Evolutionary conservation across 345 rosid genomes (phyloP).

Genomic region (Erodium maritimum): DNA sequence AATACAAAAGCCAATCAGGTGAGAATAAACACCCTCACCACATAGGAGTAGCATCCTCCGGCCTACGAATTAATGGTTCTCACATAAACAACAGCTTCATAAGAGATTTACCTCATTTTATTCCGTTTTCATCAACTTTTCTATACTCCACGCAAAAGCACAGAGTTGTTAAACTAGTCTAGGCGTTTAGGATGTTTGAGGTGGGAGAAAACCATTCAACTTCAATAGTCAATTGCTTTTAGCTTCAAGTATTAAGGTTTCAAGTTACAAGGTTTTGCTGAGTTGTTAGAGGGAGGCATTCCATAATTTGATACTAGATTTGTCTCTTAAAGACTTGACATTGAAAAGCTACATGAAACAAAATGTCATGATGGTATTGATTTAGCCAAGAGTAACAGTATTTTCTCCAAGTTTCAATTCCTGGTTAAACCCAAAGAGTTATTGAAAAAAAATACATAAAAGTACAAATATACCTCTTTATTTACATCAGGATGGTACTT

Average conservation of each 20-base stretch:
- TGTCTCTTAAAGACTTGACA: neutral
- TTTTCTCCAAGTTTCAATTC: neutral
- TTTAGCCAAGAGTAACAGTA: neutral
- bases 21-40: neutral
- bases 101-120: neutral
- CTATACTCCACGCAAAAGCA: neutral
- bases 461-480: conserved; percentile 43
- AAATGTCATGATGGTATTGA: neutral
- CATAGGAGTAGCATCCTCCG: neutral
- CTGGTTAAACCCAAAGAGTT: neutral
- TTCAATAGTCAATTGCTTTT: neutral
- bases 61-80: neutral
- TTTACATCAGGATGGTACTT: conserved; percentile 94
- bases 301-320: neutral
- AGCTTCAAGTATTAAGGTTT: neutral
- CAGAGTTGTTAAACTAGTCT: neutral
- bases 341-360: too few species aligned
- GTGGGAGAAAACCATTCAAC: neutral
- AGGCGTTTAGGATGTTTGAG: too few species aligned
- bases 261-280: neutral
- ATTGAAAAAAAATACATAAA: too few species aligned
- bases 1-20: neutral
- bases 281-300: neutral
- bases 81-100: neutral
- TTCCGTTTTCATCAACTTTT: neutral